Evolutionary conservation across 768 basidiomycete species (phyloP).

Genomic region (Leccinum longicurvipes): DNA sequence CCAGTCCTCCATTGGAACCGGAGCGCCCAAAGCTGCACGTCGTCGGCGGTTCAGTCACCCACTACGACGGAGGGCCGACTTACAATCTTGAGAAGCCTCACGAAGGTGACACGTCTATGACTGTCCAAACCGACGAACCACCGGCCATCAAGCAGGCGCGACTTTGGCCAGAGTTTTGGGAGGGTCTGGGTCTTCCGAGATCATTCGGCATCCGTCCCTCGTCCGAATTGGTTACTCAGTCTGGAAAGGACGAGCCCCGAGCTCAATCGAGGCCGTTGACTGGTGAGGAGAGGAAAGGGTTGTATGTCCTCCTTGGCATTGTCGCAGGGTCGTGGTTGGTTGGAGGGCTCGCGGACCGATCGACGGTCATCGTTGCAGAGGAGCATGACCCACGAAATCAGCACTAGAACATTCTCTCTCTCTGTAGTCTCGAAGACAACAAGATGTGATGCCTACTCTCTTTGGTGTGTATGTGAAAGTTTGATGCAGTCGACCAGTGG

Average conservation of each 20-base stretch:
- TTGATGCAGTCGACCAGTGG: not conserved
- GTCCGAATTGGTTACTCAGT: constrained; percentile 11
- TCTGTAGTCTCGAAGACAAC: constrained; percentile 2
- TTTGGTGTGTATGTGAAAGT: not conserved
- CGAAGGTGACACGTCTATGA: constrained; percentile 3
- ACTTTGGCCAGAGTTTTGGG: constrained; percentile 35
- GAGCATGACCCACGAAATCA: constrained; percentile 5
- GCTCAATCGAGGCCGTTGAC: constrained; percentile 35
- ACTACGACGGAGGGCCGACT: constrained; percentile 46
- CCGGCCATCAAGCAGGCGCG: constrained; percentile 15
- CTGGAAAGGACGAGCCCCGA: constrained; percentile 13
- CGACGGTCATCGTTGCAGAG: constrained; percentile 4
- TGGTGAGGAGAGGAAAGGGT: constrained; percentile 44
- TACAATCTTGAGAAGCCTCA: constrained; percentile 35
- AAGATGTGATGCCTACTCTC: not conserved
- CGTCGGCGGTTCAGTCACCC: constrained; percentile 45
- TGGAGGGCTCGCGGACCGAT: constrained; percentile 33
- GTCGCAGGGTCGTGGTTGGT: constrained; percentile 47
- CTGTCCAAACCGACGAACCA: constrained; percentile 8
- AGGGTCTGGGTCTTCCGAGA: constrained; percentile 36
- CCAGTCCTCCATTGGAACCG: constrained; percentile 21
- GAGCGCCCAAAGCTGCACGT: constrained; percentile 48
- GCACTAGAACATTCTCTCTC: constrained; percentile 12
- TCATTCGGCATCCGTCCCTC: constrained; percentile 25
- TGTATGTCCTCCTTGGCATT: constrained; percentile 48